Evolutionary conservation across 2,329 filamentous ascomycete species (phyloP).

Genomic region (Nannizzia gypsea): DNA sequence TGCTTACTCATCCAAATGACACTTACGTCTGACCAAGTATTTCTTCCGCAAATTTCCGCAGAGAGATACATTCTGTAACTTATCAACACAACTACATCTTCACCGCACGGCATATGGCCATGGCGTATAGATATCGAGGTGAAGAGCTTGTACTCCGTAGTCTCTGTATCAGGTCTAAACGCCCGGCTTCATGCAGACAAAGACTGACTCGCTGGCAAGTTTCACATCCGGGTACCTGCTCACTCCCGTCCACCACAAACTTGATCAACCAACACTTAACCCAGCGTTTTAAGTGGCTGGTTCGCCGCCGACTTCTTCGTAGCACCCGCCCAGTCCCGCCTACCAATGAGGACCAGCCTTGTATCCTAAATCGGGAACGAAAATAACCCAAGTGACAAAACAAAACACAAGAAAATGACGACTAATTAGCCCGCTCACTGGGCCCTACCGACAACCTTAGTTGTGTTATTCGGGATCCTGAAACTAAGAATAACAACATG

Average conservation of each 20-base stretch:
- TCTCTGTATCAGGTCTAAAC: not conserved
- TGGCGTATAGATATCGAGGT: not conserved
- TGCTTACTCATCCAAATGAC: not conserved
- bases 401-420: not conserved
- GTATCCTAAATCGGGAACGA: not conserved
- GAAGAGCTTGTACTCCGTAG: too few species aligned
- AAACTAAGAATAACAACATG: conserved; percentile 6
- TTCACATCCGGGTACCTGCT: not conserved
- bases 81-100: too few species aligned
- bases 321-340: not conserved
- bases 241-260: not conserved
- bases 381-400: not conserved
- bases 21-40: not conserved
- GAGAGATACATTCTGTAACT: not conserved
- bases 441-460: not conserved
- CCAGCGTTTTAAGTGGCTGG: not conserved
- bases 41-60: not conserved
- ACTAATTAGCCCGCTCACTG: not conserved
- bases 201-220: not conserved
- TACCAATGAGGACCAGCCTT: not conserved
- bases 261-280: conserved; percentile 3
- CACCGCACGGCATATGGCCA: too few species aligned
- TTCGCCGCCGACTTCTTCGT: not conserved
- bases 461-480: not conserved
- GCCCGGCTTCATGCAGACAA: not conserved